phyloP scores from a whole-genome alignment of 768 basidiomycete species.

The Tylopilus plumbeoviolaceoides region DNA sequence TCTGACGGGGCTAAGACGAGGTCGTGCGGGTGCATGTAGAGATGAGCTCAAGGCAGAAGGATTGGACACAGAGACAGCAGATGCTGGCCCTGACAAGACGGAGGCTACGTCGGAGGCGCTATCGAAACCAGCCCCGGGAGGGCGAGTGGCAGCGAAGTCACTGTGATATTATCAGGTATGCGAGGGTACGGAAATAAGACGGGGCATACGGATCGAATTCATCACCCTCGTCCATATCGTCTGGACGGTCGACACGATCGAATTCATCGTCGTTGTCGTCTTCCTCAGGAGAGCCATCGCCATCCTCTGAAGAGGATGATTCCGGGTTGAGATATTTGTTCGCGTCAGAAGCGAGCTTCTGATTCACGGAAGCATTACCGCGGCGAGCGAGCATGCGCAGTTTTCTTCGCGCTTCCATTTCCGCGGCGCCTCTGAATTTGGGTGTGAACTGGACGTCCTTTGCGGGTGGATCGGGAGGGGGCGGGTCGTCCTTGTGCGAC shows the following conservation, averaged over 20 bases:
- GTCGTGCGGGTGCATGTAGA: slow-evolving; percentile 36
- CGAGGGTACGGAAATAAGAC: neutral
- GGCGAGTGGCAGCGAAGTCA: slow-evolving; percentile 63
- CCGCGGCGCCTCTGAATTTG: slow-evolving; percentile 77
- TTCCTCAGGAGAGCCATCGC: slow-evolving; percentile 43
- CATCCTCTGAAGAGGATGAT: slow-evolving; percentile 49
- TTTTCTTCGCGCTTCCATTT: slow-evolving; percentile 75
- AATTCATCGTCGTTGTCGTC: slow-evolving; percentile 50
- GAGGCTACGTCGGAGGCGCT: slow-evolving; percentile 64
- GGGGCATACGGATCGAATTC: slow-evolving; percentile 76
- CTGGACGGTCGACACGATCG: slow-evolving; percentile 44
- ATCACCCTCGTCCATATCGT: slow-evolving; percentile 60
- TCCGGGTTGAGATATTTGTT: slow-evolving; percentile 44
- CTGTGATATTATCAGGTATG: slow-evolving; percentile 32
- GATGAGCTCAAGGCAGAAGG: slow-evolving; percentile 52
- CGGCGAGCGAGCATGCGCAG: slow-evolving; percentile 63
- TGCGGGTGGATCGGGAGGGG: slow-evolving; percentile 35
- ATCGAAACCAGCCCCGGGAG: slow-evolving; percentile 47
- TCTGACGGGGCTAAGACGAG: slow-evolving; percentile 61
- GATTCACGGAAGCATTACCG: slow-evolving; percentile 29
- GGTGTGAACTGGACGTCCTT: slow-evolving; percentile 65
- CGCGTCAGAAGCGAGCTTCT: slow-evolving; percentile 21
- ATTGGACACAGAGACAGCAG: slow-evolving; percentile 48
- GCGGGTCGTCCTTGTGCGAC: slow-evolving; percentile 13
- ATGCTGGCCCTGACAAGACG: slow-evolving; percentile 48